Evolutionary conservation across 768 basidiomycete genomes (phyloP).

Genomic region (Suillus decipiens): DNA sequence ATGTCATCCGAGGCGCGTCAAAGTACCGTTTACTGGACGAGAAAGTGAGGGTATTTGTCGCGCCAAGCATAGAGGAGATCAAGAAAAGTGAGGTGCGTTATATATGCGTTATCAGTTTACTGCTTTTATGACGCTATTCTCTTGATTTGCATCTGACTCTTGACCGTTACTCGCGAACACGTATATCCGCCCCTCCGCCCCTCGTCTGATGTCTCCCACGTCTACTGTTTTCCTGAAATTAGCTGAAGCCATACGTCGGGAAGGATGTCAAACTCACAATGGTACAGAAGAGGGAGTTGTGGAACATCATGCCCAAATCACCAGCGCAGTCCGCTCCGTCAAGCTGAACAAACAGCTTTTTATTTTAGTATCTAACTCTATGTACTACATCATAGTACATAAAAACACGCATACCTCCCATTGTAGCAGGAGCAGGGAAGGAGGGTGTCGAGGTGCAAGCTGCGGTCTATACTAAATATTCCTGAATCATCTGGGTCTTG

Average conservation of each 20-base stretch:
- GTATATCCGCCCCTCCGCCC: too few species aligned
- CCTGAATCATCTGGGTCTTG: neutral
- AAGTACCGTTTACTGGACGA: conserved; percentile 84
- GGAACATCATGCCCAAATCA: conserved; percentile 6
- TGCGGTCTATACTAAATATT: neutral
- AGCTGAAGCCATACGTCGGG: conserved; percentile 11
- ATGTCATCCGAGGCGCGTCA: conserved; percentile 72
- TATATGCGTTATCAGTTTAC: neutral
- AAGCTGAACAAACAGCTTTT: conserved; percentile 2
- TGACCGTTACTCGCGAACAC: neutral
- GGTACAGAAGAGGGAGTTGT: conserved; percentile 8
- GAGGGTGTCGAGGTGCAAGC: neutral
- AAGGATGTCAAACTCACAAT: conserved; percentile 7
- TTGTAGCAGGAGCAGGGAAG: neutral
- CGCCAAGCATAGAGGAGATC: conserved; percentile 71
- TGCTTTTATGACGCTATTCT: conserved; percentile 1
- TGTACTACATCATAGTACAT: neutral
- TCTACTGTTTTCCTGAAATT: too few species aligned
- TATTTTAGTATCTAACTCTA: neutral
- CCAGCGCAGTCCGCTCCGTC: neutral
- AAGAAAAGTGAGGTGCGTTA: conserved; percentile 54
- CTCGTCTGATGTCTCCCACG: too few species aligned
- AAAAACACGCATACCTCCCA: neutral
- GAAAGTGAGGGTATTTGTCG: conserved; percentile 81
- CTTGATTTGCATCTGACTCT: neutral